phyloP scores from a whole-genome alignment of 176 grass and related monocot species.

The Sorghum bicolor region DNA sequence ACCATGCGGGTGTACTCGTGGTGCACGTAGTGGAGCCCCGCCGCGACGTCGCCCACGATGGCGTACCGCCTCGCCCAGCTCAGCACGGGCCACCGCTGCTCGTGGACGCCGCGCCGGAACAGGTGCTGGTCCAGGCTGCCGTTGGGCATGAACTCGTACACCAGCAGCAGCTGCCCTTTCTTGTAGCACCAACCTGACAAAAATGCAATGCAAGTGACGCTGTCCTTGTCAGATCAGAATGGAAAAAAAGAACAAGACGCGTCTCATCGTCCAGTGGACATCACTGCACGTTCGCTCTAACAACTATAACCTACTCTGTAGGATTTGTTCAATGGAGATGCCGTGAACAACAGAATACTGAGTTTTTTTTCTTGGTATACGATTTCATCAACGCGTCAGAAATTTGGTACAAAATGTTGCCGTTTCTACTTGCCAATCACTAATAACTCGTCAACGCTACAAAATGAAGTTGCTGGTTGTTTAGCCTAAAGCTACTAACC shows the following conservation, averaged over 20 bases:
- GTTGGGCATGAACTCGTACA: constrained; percentile 90
- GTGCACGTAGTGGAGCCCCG: constrained; percentile 73
- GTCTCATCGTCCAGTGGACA: background rate
- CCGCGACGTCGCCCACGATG: constrained; percentile 41
- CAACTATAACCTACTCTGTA: background rate
- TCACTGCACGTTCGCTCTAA: background rate
- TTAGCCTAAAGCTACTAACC: background rate
- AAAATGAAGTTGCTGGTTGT: background rate
- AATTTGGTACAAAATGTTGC: background rate
- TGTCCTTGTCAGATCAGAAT: background rate
- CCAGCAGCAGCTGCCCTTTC: constrained; percentile 53
- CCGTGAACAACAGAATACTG: background rate
- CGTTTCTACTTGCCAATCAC: background rate
- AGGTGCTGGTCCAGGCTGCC: constrained; percentile 69
- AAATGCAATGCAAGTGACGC: background rate
- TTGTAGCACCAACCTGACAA: constrained; percentile 58
- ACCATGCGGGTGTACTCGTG: constrained; percentile 55
- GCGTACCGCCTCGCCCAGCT: constrained; percentile 53
- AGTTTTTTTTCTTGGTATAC: background rate
- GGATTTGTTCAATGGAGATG: background rate
- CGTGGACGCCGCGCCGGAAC: constrained; percentile 8
- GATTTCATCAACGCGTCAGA: constrained; percentile 13
- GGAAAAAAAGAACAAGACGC: background rate
- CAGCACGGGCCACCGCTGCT: constrained; percentile 11
- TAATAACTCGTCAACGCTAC: constrained; percentile 8